A percentile compares a stretch with the other conserved stretches of the same genome.
Conservation (phyloP, 768 basidiomycete genomes). For the Daedaleopsis nitida region DNA sequence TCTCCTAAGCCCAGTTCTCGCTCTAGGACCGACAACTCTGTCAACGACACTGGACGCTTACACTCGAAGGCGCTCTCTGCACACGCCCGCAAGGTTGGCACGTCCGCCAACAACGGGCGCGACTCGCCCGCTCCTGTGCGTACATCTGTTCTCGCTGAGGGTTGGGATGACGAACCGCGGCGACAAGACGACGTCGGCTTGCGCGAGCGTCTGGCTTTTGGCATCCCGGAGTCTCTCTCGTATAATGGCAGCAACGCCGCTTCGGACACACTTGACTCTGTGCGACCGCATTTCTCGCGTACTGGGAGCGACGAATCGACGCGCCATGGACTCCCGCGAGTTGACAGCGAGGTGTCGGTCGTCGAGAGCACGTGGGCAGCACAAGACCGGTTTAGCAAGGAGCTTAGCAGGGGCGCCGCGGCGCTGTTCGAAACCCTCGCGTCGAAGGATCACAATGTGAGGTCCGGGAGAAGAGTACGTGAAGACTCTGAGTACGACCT, state of each 20-base stretch:
- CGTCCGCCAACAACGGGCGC: not conserved
- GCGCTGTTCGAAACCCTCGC: slow-evolving; percentile 46
- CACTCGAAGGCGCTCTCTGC: not conserved
- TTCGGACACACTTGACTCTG: slow-evolving; percentile 13
- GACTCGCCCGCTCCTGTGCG: not conserved
- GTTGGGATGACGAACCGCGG: not conserved
- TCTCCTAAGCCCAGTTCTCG: not conserved
- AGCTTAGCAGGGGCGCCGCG: slow-evolving; percentile 49
- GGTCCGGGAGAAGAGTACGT: not conserved
- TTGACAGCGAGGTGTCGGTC: slow-evolving; percentile 52
- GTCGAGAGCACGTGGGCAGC: slow-evolving; percentile 23
- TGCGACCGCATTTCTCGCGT: slow-evolving; percentile 5
- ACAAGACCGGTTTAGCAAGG: slow-evolving; percentile 29
- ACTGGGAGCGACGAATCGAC: not conserved
- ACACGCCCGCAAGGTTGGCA: not conserved
- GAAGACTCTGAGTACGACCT: not conserved
- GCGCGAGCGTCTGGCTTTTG: slow-evolving; percentile 30
- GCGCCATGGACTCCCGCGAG: slow-evolving; percentile 29
- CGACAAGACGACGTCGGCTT: slow-evolving; percentile 8
- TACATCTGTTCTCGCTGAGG: not conserved
- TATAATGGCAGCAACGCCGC: slow-evolving; percentile 17
- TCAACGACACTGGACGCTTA: not conserved
- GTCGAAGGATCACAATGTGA: slow-evolving; percentile 19
- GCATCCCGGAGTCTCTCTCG: slow-evolving; percentile 32
- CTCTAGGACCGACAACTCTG: not conserved